Evolutionary conservation across 2,329 filamentous ascomycete species (phyloP), one percentile per base, ranked within the genome.

Genomic region (Diplodia intermedia): DNA sequence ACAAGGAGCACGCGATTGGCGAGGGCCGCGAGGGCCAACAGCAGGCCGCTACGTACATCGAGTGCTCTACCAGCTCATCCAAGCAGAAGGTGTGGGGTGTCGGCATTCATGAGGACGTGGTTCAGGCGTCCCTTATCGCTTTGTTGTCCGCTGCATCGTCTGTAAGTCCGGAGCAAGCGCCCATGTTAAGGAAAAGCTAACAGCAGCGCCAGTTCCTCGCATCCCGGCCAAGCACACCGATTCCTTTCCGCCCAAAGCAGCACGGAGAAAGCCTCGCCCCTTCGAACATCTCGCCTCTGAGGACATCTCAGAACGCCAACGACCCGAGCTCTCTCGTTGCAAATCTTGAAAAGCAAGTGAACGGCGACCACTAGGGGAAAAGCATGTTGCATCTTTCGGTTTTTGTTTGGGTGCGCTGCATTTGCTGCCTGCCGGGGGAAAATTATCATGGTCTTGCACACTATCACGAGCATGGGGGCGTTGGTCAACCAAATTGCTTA

Each of bases 1-100:
- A 98, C 84, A 97, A 96, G 84, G 95, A 98, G 80, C 94, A 98
- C 81, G 91, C 94, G 33, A 93, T 98, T 73, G 93, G 93, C 71
- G 84, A 86, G 63, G 92, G 92, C 70, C 92, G 94, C 72, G 96
- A 96, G 83, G 94, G 89, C 68, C 88, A 93, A 70, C 92, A 94
- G 72, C 96, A 96, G 83, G 94, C 94, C n/a, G 94, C 93, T 1
- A 92, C 94, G 2, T 98, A 96, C 77, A 97, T 98, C 71, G 92
- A 97, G 79, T 97, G 93, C 80, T 93, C 86, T 33, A 86, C 89
- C 23, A 81, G 86, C 4, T 88, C 86, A 56, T 90, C 85, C 70
- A 86, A 86, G 66, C 85, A 92, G 74, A 90, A 88, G 74, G 90
- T 97, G 2, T 97, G 93, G 93, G 93, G 93, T 73, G 91, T 97